Percentiles rank a stretch among this genome's conserved stretches.
Evolutionary conservation across 306 rosid genomes (phyloP).

Genomic region (Dryas drummondii): DNA sequence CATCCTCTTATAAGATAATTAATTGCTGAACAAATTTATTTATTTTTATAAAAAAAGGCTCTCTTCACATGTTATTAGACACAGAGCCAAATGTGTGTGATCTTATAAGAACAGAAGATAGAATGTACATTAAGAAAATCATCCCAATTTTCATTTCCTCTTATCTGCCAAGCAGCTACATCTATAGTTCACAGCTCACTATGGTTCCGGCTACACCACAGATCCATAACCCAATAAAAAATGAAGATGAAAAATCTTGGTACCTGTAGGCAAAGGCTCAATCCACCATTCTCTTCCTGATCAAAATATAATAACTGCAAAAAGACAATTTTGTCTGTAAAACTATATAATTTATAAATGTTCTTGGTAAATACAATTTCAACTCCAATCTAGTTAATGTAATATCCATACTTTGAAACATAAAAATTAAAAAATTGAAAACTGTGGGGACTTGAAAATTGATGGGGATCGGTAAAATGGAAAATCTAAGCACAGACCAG

Average conservation of each 20-base stretch:
- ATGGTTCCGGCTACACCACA: neutral
- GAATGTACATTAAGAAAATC: neutral
- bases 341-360: neutral
- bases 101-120: neutral
- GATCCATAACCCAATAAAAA: neutral
- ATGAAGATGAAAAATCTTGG: constrained; percentile 18
- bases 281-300: constrained; percentile 78
- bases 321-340: constrained; percentile 9
- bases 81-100: constrained; percentile 4
- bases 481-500: neutral
- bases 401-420: neutral
- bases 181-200: neutral
- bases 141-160: neutral
- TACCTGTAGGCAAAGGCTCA: constrained; percentile 97
- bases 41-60: neutral
- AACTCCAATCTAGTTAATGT: neutral
- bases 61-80: neutral
- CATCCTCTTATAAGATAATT: constrained; percentile 5
- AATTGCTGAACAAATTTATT: neutral
- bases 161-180: constrained; percentile 1
- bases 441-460: neutral
- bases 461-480: neutral
- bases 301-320: constrained; percentile 82
- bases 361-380: neutral
- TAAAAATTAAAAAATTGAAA: neutral